phyloP scores from a whole-genome alignment of 257 asterid species.

The Scutellaria galericulata region DNA sequence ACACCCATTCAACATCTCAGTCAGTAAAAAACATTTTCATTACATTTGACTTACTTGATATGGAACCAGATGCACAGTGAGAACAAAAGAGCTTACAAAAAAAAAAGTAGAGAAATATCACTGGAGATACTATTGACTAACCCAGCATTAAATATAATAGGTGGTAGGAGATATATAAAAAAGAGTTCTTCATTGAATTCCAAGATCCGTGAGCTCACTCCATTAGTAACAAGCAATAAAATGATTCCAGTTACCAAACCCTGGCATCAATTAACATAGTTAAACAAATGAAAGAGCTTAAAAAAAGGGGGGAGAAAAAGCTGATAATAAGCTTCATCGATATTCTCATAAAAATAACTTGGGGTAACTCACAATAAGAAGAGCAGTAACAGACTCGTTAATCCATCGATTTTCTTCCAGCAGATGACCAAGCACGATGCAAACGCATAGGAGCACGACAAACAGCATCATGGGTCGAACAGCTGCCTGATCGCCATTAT shows the following conservation, averaged over 20 bases:
- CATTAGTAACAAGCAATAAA: conserved; percentile 52
- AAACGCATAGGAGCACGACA: conserved; percentile 59
- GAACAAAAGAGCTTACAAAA: neutral
- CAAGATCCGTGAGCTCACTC: conserved; percentile 60
- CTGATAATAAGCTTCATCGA: neutral
- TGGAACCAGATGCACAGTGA: neutral
- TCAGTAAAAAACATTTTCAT: neutral
- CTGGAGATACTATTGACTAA: conserved; percentile 29
- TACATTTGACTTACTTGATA: neutral
- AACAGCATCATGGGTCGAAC: conserved; percentile 54
- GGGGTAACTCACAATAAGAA: conserved; percentile 53
- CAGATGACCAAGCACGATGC: conserved; percentile 69
- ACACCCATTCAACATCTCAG: too few species aligned
- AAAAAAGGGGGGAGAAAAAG: too few species aligned
- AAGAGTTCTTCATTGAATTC: conserved; percentile 74
- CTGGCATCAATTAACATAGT: conserved; percentile 40
- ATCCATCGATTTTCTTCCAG: conserved; percentile 66
- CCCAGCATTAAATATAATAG: conserved; percentile 91
- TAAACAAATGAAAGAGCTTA: neutral
- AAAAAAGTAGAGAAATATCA: neutral
- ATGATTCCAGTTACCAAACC: conserved; percentile 61
- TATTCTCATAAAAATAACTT: neutral
- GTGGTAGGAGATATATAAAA: conserved; percentile 80
- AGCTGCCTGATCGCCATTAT: conserved; percentile 34
- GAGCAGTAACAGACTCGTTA: conserved; percentile 62